A percentile compares a stretch with the other conserved stretches of the same genome.
These are phyloP conservation scores for Cryptosporidium meleagridis DNA, from an alignment of 169 alveolate genomes.

Conservation along the genomic window DNA sequence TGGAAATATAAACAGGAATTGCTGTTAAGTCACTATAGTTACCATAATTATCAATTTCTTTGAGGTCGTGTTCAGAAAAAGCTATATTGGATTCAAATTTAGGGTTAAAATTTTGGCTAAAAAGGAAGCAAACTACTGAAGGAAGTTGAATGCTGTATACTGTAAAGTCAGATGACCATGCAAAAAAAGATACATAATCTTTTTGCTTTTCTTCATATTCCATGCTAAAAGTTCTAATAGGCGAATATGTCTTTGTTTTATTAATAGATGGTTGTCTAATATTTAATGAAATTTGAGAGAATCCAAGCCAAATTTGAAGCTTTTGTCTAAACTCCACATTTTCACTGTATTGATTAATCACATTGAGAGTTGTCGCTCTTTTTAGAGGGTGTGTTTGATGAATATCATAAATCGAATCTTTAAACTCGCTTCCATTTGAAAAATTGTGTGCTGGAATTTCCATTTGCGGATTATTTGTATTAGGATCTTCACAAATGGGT, in stretches of 20 bases:
- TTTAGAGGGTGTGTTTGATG: not conserved
- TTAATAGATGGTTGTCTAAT: not conserved
- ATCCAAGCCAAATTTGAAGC: slow-evolving; percentile 66
- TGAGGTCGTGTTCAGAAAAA: not conserved
- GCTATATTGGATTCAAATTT: slow-evolving; percentile 36
- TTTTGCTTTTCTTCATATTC: slow-evolving; percentile 11
- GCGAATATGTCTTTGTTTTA: slow-evolving; percentile 10
- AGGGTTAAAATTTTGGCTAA: slow-evolving; percentile 27
- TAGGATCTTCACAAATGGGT: slow-evolving; percentile 2
- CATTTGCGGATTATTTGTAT: not conserved
- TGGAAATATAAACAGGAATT: slow-evolving; percentile 5
- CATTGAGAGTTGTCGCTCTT: slow-evolving; percentile 2
- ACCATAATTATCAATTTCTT: slow-evolving; percentile 44
- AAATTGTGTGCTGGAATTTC: not conserved
- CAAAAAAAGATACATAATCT: slow-evolving; percentile 31
- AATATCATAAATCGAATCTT: not conserved
- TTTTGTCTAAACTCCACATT: not conserved
- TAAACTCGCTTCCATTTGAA: not conserved
- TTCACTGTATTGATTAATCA: not conserved
- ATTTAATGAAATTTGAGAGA: slow-evolving; percentile 31
- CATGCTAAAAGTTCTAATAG: not conserved
- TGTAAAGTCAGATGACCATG: slow-evolving; percentile 74
- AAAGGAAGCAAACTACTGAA: slow-evolving; percentile 14
- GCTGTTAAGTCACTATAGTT: slow-evolving; percentile 23
- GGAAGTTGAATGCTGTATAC: slow-evolving; percentile 51